Evolutionary conservation across 78 protist genomes (phyloP).

Genomic region (Bodo saltans): DNA sequence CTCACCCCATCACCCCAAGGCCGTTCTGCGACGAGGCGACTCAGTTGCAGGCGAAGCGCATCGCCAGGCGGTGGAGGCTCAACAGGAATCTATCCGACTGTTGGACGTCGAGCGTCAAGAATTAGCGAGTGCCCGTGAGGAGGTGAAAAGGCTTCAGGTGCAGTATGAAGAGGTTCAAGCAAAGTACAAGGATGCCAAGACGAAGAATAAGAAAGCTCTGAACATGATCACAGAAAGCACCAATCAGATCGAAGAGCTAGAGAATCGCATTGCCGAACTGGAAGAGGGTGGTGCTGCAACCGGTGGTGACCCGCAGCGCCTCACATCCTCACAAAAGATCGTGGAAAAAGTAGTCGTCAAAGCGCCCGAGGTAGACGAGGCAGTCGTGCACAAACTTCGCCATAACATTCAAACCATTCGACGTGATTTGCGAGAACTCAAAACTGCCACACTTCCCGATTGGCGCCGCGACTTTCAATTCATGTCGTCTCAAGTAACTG

Average conservation of each 20-base stretch:
- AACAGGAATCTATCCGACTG: neutral
- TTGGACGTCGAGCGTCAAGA: too few species aligned
- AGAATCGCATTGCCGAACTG: neutral
- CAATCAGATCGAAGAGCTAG: slow-evolving; percentile 1
- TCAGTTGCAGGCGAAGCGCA: too few species aligned
- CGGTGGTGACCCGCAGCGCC: too few species aligned
- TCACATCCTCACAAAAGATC: too few species aligned
- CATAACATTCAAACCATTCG: neutral
- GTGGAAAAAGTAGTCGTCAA: neutral
- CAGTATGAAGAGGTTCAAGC: neutral
- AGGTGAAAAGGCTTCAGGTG: too few species aligned
- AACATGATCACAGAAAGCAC: neutral
- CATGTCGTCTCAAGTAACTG: too few species aligned
- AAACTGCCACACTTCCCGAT: neutral
- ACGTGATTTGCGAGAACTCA: neutral
- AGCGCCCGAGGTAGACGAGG: neutral
- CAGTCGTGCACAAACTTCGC: neutral
- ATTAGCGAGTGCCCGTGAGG: neutral
- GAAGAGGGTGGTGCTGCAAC: neutral
- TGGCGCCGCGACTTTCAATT: too few species aligned
- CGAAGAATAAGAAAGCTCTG: neutral
- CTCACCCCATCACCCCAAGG: too few species aligned
- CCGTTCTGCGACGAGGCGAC: too few species aligned
- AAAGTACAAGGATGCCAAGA: neutral
- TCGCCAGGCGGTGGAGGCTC: neutral